A percentile compares a stretch with the other conserved stretches of the same genome.
Conservation (phyloP, 495 filamentous ascomycete species). For the Pyronema domesticum region DNA sequence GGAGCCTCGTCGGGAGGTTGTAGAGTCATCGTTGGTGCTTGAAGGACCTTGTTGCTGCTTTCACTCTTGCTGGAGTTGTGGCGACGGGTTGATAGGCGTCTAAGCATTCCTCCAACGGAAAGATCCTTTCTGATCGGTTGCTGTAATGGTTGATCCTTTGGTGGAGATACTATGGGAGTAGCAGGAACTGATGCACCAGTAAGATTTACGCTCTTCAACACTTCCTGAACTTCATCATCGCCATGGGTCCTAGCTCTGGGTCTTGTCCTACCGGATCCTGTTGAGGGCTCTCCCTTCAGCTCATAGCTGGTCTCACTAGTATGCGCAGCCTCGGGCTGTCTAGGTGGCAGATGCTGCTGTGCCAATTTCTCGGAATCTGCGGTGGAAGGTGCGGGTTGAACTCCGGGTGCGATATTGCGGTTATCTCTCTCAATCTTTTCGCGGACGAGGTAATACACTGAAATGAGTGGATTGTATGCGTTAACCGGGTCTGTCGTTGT, state of each 20-base stretch:
- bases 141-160: constrained; percentile 33
- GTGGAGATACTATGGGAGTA: constrained; percentile 37
- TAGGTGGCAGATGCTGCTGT: constrained; percentile 13
- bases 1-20: constrained; percentile 43
- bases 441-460: constrained; percentile 86
- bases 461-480: constrained; percentile 81
- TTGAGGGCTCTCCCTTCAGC: constrained; percentile 54
- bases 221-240: constrained; percentile 74
- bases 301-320: constrained; percentile 72
- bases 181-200: constrained; percentile 34
- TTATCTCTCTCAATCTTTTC: constrained; percentile 83
- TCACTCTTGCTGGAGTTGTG: constrained; percentile 33
- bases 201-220: constrained; percentile 53
- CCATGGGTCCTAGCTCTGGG: constrained; percentile 85
- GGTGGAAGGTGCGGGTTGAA: constrained; percentile 13
- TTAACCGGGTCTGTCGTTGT: constrained; percentile 64
- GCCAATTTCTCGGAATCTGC: constrained; percentile 15
- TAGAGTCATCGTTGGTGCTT: constrained; percentile 20
- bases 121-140: constrained; percentile 66
- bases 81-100: constrained; percentile 77
- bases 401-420: constrained; percentile 9
- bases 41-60: constrained; percentile 25
- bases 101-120: constrained; percentile 65
- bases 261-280: constrained; percentile 58
- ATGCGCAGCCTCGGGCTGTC: constrained; percentile 62